Evolutionary conservation across 1,139 yeast species (phyloP), one percentile per base, ranked within the genome.

Genomic region (Geotrichum siamense): DNA sequence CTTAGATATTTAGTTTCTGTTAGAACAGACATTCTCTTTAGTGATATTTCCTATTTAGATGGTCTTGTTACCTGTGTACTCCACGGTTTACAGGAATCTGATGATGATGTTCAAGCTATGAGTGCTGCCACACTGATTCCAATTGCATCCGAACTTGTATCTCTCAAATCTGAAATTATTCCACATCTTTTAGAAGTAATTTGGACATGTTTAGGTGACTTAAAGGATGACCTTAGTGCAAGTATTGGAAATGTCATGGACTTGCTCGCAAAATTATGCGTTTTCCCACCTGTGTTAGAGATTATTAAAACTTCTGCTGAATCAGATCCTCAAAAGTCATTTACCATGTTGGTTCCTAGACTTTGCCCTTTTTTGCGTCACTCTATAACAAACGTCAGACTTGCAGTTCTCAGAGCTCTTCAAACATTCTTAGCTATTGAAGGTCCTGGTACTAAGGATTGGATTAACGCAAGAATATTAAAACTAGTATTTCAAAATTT

Each of bases 211-310:
- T 68, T 91, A 35, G 77, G 86, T 2, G 86, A 83, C 56, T 69
- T 89, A 49, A 79, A 84, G 53, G 98, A 91, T 60, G 98, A 91
- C 61, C 70, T 91, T 43, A 83, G 94, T 17, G 95, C 97, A 0
- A 83, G 96, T 13, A 89, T 91, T 43, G 97, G 97, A 34, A 84
- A 94, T 2, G 94, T 91, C 1, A 91, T 91, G 97, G 96, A 91
- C 61, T 68, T 91, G 33, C 70, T 91, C 50, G 93, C 96, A 1
- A 86, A 82, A 57, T 70, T 91, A 42, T 91, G 96, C 63, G 76
- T 87, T 3, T 91, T 82, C 62, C 76, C 79, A 5, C 79, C 79
- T 56, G 96, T 89, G 3, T 69, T 89, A 38, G 78, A 75, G 4
- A 53, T 81, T 22, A 76, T 91, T 72, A 69, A 81, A 52, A 67